phyloP scores from a whole-genome alignment of 108 stramenopile genomes.

The Nitzschia palea region DNA sequence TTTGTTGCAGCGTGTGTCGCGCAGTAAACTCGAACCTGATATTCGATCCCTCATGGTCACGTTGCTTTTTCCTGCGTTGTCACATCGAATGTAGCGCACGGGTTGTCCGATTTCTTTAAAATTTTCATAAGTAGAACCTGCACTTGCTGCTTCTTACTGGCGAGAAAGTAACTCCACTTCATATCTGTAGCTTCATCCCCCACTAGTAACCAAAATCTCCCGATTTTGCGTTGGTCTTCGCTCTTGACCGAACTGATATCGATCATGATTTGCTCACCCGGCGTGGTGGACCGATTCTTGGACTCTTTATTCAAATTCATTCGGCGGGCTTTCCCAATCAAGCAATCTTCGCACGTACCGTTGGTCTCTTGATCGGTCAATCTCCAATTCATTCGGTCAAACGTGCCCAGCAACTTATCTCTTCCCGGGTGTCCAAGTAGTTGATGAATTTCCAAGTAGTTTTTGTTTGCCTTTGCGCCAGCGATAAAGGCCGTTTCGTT shows the following conservation, averaged over 20 bases:
- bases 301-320: too few relatives aligned
- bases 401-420: too few relatives aligned
- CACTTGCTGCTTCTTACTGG: not conserved
- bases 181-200: not conserved
- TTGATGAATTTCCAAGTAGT: too few relatives aligned
- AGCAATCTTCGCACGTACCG: too few relatives aligned
- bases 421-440: too few relatives aligned
- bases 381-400: too few relatives aligned
- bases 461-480: too few relatives aligned
- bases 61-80: not conserved
- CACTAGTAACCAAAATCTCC: not conserved
- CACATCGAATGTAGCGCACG: not conserved
- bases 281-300: too few relatives aligned
- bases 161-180: not conserved
- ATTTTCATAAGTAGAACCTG: not conserved
- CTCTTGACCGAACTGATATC: not conserved
- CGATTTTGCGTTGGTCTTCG: not conserved
- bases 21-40: not conserved
- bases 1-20: not conserved
- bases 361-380: too few relatives aligned
- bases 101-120: not conserved
- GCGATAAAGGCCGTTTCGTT: too few relatives aligned
- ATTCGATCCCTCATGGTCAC: not conserved
- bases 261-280: not conserved
- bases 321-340: too few relatives aligned